Evolutionary conservation across 495 filamentous ascomycete genomes (phyloP), one percentile per base, ranked within the genome.

Genomic region (Amorphotheca resinae): DNA sequence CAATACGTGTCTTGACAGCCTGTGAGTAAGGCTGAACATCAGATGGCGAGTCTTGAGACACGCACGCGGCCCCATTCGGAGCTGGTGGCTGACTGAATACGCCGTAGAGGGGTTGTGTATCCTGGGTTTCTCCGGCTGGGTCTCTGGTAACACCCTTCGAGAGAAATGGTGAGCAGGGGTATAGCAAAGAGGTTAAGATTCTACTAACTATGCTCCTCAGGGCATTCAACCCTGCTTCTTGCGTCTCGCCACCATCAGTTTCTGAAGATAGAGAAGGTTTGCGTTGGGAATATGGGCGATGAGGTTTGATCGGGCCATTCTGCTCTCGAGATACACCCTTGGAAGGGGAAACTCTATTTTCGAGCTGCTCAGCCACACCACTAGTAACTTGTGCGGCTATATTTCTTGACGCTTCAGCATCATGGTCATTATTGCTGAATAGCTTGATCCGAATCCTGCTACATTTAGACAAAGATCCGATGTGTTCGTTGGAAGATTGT

Each of bases 71-170:
- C 4, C 21, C 15, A 14, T 28, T 22, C 7, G 9, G 11, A 26
- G n/a, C n/a, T 40, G 38, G 26, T 5, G 21, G 18, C 7, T 15
- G 38, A 3, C 8, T 4, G 11, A 17, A 33, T 11, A 7, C 31
- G 14, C 9, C 42, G 11, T 22, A 22, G 31, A 50, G 22, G 12
- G 42, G 48, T 37, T 25, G 18, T 22, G 48, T 50, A 22, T 50
- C 38, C 30, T 49, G 46, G 9, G 46, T 49, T n/a, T 33, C 26
- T 8, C 18, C 17, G 30, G 16, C 18, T 28, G 45, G 30, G 14
- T 33, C 15, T 32, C 45, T 47, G 8, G 31, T 22, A 7, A 21
- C 9, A 11, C 37, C 46, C 32, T 49, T 9, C 11, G 15, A 23
- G 14, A 22, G 1, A 23, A 34, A 3, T 15, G 20, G n/a, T 12